Conservation (phyloP, 140 eudicot genomes). For the Erigeron philadelphicus region DNA sequence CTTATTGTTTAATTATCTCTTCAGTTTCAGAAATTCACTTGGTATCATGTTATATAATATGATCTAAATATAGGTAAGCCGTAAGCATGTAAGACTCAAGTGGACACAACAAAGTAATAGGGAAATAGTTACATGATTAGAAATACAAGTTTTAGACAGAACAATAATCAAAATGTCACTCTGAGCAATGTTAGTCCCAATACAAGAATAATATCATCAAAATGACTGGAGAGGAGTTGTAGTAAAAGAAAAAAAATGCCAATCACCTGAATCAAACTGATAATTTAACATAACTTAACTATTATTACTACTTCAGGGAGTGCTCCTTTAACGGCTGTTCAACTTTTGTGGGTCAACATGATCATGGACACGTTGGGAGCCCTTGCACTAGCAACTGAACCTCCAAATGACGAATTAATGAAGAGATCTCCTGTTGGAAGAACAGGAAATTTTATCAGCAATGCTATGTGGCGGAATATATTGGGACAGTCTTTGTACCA, state of each 20-base stretch:
- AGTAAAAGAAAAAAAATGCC: no score
- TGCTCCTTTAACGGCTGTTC: constrained; percentile 96
- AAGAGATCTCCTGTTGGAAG: constrained; percentile 89
- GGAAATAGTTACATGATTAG: no score
- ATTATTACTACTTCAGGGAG: constrained; percentile 46
- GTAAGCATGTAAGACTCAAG: no score
- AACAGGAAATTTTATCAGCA: constrained; percentile 69
- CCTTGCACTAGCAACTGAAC: constrained; percentile 94
- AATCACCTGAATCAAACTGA: no score
- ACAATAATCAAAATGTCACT: no score
- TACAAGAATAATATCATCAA: no score
- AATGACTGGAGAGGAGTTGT: no score
- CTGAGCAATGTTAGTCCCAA: no score
- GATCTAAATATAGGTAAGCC: no score
- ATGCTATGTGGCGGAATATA: constrained; percentile 93
- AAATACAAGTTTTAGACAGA: no score
- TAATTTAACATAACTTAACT: background rate
- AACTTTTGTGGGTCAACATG: constrained; percentile 97
- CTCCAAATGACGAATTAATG: constrained; percentile 93
- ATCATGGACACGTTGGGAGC: constrained; percentile 99
- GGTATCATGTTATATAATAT: background rate
- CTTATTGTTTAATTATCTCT: background rate
- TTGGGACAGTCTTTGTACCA: constrained; percentile 88
- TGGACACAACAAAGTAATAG: no score
- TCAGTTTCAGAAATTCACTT: background rate